phyloP scores from a whole-genome alignment of 2,329 filamentous ascomycete genomes.

The Hypoxylon sp. region DNA sequence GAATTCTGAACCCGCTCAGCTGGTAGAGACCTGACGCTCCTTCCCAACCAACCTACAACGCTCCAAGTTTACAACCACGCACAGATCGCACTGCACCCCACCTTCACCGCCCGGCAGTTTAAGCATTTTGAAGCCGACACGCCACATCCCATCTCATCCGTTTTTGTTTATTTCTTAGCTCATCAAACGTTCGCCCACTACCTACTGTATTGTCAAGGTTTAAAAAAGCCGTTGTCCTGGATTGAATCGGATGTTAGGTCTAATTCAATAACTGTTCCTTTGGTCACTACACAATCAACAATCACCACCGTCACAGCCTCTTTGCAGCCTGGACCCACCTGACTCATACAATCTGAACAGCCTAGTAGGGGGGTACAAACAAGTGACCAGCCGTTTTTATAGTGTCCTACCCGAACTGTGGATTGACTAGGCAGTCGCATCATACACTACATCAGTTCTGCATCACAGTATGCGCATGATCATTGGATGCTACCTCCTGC shows the following conservation, averaged over 20 bases:
- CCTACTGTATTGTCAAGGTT: conserved; percentile 10
- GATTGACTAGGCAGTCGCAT: conserved; percentile 30
- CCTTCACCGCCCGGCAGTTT: conserved; percentile 53
- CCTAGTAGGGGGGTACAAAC: conserved; percentile 20
- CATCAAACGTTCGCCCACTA: conserved; percentile 12
- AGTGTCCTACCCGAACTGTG: conserved; percentile 17
- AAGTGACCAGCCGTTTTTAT: conserved; percentile 18
- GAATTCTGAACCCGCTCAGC: conserved; percentile 40
- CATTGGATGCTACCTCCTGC: conserved; percentile 44
- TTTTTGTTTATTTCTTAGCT: not conserved
- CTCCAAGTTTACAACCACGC: conserved; percentile 13
- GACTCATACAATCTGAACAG: conserved; percentile 18
- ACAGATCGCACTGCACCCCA: conserved; percentile 45
- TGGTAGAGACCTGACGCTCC: conserved; percentile 30
- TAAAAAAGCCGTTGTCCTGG: conserved; percentile 25
- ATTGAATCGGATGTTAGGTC: conserved; percentile 4
- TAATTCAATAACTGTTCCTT: conserved; percentile 8
- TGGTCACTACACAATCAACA: not conserved
- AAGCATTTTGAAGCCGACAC: conserved; percentile 17
- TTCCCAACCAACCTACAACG: conserved; percentile 21
- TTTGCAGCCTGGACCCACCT: conserved; percentile 18
- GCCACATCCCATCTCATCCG: conserved; percentile 1
- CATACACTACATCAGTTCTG: conserved; percentile 27
- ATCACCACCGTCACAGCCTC: not conserved
- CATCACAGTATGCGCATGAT: conserved; percentile 34